Conservation (phyloP, 352 stramenopile genomes). For the Phytophthora brassicae region DNA sequence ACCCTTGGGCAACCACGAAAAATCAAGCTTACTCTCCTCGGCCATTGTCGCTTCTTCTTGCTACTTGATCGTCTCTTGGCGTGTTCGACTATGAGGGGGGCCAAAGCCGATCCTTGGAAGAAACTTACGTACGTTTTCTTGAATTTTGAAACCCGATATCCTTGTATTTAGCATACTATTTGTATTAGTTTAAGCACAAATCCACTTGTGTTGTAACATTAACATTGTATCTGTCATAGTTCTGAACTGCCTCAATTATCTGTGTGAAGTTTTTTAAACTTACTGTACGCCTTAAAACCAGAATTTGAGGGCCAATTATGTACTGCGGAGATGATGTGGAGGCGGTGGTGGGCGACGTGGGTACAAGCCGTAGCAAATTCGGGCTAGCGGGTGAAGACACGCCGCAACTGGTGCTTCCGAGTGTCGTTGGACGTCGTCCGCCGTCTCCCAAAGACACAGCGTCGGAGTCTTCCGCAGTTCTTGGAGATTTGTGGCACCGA, state of each 20-base stretch:
- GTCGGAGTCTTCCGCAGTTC: slow-evolving; percentile 14
- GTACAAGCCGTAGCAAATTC: slow-evolving; percentile 91
- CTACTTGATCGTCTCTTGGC: neutral
- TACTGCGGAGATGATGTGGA: slow-evolving; percentile 97
- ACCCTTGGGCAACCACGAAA: slow-evolving; percentile 94
- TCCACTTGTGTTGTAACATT: no score
- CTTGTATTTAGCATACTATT: neutral
- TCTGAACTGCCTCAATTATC: no score
- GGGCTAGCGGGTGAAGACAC: slow-evolving; percentile 95
- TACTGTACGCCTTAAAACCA: slow-evolving; percentile 29
- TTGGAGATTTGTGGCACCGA: slow-evolving; percentile 60
- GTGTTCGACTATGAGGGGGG: slow-evolving; percentile 23
- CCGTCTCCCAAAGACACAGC: slow-evolving; percentile 13
- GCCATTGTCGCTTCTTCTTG: slow-evolving; percentile 38
- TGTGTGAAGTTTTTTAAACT: no score
- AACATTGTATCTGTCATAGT: no score
- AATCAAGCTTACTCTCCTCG: slow-evolving; percentile 78
- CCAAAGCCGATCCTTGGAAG: slow-evolving; percentile 17
- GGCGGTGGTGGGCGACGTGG: slow-evolving; percentile 94
- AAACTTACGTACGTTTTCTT: slow-evolving; percentile 2
- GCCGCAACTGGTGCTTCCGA: slow-evolving; percentile 88
- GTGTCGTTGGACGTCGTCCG: slow-evolving; percentile 49
- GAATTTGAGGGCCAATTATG: slow-evolving; percentile 40
- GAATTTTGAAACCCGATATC: no score
- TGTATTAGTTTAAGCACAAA: neutral